phyloP scores from a whole-genome alignment of 2,329 filamentous ascomycete genomes.

The Polychaeton citri region DNA sequence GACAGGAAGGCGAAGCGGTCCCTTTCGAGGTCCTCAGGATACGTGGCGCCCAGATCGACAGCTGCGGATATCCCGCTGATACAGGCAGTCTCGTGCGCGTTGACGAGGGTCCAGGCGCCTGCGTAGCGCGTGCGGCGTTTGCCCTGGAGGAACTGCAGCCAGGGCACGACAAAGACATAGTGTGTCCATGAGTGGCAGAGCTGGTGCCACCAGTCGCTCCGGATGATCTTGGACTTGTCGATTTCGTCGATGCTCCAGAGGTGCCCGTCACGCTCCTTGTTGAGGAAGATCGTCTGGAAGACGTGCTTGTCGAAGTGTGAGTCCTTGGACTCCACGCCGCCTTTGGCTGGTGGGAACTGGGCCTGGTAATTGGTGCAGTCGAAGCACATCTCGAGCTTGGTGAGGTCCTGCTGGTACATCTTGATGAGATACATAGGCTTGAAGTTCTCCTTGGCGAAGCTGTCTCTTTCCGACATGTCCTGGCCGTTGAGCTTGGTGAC shows the following conservation, averaged over 20 bases:
- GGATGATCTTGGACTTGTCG: constrained; percentile 45
- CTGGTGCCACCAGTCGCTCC: constrained; percentile 56
- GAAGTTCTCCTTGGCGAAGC: constrained; percentile 39
- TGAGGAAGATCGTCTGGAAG: constrained; percentile 57
- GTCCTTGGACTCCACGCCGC: background rate
- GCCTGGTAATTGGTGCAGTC: constrained; percentile 65
- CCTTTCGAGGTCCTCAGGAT: constrained; percentile 48
- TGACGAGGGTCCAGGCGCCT: constrained; percentile 56
- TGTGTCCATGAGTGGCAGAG: constrained; percentile 51
- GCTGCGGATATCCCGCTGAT: constrained; percentile 60
- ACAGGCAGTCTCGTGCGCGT: constrained; percentile 57
- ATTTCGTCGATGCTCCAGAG: constrained; percentile 50
- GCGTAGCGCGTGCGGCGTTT: constrained; percentile 50
- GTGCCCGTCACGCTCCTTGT: constrained; percentile 40
- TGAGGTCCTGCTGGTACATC: constrained; percentile 41
- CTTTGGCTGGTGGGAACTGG: constrained; percentile 45
- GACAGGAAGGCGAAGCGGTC: constrained; percentile 47
- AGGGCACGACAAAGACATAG: constrained; percentile 52
- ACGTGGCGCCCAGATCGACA: constrained; percentile 53
- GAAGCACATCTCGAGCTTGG: constrained; percentile 50
- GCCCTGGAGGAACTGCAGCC: constrained; percentile 60
- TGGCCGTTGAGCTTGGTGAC: constrained; percentile 27
- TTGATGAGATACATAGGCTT: constrained; percentile 55
- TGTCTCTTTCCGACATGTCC: constrained; percentile 29
- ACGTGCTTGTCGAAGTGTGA: constrained; percentile 45